Evolutionary conservation across 2,329 filamentous ascomycete species (phyloP).

Genomic region (Aquanectria penicillioides): DNA sequence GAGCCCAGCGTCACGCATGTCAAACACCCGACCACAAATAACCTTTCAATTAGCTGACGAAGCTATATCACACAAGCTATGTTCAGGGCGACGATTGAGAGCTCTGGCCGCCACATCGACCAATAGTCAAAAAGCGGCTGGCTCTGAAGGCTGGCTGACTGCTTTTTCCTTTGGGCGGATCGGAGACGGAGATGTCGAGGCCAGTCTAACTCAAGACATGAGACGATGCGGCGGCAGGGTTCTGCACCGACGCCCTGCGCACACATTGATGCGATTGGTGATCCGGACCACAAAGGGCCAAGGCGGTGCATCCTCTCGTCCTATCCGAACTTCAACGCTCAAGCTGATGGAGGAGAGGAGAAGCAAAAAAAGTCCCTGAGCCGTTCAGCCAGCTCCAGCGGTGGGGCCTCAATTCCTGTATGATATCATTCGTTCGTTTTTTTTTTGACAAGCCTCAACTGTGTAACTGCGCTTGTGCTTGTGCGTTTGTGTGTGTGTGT

Average conservation of each 20-base stretch:
- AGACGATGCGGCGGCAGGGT: conserved; percentile 3
- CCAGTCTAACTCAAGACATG: conserved; percentile 5
- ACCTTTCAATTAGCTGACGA: not conserved
- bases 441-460: not conserved
- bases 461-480: not conserved
- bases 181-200: not conserved
- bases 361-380: conserved; percentile 2
- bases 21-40: not conserved
- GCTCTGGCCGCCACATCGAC: not conserved
- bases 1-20: not conserved
- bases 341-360: not conserved
- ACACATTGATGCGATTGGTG: not conserved
- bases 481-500: not conserved
- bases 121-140: not conserved
- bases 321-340: too few species aligned
- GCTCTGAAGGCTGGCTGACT: not conserved
- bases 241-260: conserved; percentile 5
- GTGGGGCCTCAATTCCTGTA: not conserved
- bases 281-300: not conserved
- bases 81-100: not conserved
- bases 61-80: conserved; percentile 1
- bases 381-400: not conserved
- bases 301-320: too few species aligned
- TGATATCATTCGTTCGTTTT: not conserved
- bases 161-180: conserved; percentile 1